Percentiles rank a stretch among this genome's conserved stretches.
These are phyloP conservation scores for Mucor circinelloides DNA, from an alignment of 371 early-diverging fungal genomes.

Conservation along the genomic window DNA sequence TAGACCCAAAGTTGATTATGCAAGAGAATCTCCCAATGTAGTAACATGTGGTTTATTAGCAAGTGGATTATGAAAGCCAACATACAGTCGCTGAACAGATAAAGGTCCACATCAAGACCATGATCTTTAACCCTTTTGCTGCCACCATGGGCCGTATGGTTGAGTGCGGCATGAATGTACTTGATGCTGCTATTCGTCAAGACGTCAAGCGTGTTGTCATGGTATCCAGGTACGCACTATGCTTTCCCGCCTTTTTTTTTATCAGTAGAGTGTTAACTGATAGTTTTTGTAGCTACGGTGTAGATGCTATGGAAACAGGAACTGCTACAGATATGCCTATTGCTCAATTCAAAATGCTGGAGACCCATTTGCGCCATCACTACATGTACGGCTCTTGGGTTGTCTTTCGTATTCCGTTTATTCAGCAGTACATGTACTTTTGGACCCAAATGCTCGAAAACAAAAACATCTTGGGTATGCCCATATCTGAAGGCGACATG, in stretches of 20 bases:
- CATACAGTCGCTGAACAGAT: constrained; percentile 7
- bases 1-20: not conserved
- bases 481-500: constrained; percentile 1
- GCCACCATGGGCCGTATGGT: not conserved
- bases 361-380: not conserved
- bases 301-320: not conserved
- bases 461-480: constrained; percentile 15
- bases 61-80: constrained; percentile 16
- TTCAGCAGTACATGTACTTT: constrained; percentile 30
- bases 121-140: constrained; percentile 11
- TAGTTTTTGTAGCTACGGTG: constrained; percentile 8
- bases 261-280: too few species aligned
- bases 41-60: not conserved
- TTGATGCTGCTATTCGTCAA: constrained; percentile 12
- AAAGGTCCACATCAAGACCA: constrained; percentile 4
- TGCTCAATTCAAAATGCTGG: not conserved
- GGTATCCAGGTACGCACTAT: constrained; percentile 23
- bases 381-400: constrained; percentile 10
- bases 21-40: not conserved
- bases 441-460: constrained; percentile 28
- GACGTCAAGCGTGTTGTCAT: constrained; percentile 11
- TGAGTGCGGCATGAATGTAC: not conserved
- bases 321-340: not conserved
- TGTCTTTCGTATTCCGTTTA: constrained; percentile 18
- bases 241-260: too few species aligned